Percentiles rank a stretch among this genome's conserved stretches.
Conservation (phyloP, 2,329 filamentous ascomycete genomes). For the Teratosphaeria pseudoeucalypti region DNA sequence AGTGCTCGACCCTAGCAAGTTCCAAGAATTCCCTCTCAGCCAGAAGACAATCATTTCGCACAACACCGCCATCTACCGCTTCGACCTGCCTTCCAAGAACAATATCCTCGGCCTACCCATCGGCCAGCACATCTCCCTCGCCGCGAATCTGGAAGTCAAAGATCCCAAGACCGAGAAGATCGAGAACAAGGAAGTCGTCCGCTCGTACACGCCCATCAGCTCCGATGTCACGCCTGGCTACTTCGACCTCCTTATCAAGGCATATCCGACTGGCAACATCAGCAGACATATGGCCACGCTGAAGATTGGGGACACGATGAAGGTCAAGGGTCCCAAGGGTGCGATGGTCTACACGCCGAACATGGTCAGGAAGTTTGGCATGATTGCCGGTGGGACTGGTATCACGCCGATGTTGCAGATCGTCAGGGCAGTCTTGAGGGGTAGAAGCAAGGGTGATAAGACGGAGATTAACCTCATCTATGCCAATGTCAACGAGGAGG, state of each 20-base stretch:
- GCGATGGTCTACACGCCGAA: conserved; percentile 96
- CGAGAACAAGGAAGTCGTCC: conserved; percentile 69
- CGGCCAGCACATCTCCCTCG: conserved; percentile 97
- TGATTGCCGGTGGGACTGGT: conserved; percentile 95
- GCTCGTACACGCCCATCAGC: conserved; percentile 86
- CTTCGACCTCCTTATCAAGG: conserved; percentile 96
- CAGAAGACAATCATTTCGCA: conserved; percentile 95
- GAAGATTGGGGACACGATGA: conserved; percentile 74
- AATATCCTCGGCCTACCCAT: conserved; percentile 92
- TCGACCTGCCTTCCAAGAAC: conserved; percentile 65
- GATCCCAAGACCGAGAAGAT: conserved; percentile 53
- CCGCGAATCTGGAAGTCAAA: conserved; percentile 65
- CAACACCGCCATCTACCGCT: conserved; percentile 99
- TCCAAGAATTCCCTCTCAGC: conserved; percentile 86
- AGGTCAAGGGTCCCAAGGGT: conserved; percentile 87
- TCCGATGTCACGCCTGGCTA: conserved; percentile 81
- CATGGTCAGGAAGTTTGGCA: conserved; percentile 92
- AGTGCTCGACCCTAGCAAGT: conserved; percentile 74
- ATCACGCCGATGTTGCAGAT: conserved; percentile 99
- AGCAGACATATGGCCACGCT: conserved; percentile 82
- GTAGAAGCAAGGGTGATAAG: conserved; percentile 46
- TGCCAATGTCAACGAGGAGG: conserved; percentile 85
- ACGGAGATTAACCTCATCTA: conserved; percentile 94
- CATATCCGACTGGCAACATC: conserved; percentile 95
- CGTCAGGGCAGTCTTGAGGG: conserved; percentile 64